Percentiles rank a stretch among this genome's conserved stretches.
phyloP scores from a whole-genome alignment of 2,329 filamentous ascomycete species.

The Sporothrix luriei region DNA sequence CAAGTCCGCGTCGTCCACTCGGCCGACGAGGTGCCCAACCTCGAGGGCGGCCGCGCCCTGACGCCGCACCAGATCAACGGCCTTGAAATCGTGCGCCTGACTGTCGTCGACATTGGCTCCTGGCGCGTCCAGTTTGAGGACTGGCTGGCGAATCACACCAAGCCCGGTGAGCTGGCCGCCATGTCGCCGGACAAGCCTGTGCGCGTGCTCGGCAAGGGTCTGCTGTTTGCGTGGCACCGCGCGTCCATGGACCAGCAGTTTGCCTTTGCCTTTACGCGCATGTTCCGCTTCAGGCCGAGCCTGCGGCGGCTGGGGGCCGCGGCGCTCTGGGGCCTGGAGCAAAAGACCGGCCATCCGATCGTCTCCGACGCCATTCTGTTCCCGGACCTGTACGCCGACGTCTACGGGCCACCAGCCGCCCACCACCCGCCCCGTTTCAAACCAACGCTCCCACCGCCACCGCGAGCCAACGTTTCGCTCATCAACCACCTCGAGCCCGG shows the following conservation, averaged over 20 bases:
- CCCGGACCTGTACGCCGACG: constrained; percentile 16
- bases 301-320: constrained; percentile 22
- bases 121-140: constrained; percentile 35
- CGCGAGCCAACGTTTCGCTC: not conserved
- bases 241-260: constrained; percentile 33
- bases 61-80: not conserved
- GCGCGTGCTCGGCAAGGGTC: constrained; percentile 20
- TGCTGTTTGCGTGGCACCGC: constrained; percentile 28
- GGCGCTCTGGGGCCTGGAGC: constrained; percentile 23
- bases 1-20: constrained; percentile 32
- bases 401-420: not conserved
- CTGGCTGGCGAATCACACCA: constrained; percentile 30
- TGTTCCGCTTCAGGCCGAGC: constrained; percentile 31
- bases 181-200: constrained; percentile 30
- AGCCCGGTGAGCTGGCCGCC: not conserved
- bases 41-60: not conserved
- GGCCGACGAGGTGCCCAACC: constrained; percentile 27
- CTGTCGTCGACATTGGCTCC: constrained; percentile 34
- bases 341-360: not conserved
- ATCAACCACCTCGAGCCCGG: not conserved
- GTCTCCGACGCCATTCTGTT: constrained; percentile 27
- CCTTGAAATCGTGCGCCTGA: constrained; percentile 25
- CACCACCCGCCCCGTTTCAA: too few relatives aligned
- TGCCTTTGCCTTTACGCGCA: constrained; percentile 34
- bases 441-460: not conserved